Conservation (phyloP, 768 basidiomycete genomes). For the Russula virescens region DNA sequence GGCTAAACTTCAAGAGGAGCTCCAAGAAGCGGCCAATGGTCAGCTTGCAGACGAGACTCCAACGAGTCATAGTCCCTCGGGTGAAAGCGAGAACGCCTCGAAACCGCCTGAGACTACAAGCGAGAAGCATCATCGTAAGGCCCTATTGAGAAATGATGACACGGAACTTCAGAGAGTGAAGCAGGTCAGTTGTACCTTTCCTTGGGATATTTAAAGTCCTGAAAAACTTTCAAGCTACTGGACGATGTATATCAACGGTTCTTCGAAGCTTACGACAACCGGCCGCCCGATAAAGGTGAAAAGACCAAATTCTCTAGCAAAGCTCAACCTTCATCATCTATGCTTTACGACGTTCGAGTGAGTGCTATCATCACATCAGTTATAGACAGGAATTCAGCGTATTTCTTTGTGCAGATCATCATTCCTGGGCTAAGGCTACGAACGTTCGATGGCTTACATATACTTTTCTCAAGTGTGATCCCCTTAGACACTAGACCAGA, state of each 20-base stretch:
- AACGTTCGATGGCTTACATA: constrained; percentile 71
- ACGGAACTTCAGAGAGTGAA: constrained; percentile 72
- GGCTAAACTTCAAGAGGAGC: constrained; percentile 80
- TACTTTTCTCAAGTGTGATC: constrained; percentile 93
- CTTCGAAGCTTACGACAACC: constrained; percentile 59
- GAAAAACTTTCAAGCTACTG: constrained; percentile 52
- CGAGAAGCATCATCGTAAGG: constrained; percentile 54
- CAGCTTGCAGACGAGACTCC: neutral
- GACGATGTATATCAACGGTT: constrained; percentile 73
- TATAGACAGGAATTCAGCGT: neutral
- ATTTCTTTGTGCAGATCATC: constrained; percentile 51
- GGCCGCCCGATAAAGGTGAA: constrained; percentile 28
- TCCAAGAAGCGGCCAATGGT: constrained; percentile 43
- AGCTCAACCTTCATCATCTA: constrained; percentile 28
- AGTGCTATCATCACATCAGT: constrained; percentile 25
- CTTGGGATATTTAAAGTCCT: neutral
- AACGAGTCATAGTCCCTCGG: neutral
- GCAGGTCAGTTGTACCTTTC: constrained; percentile 43
- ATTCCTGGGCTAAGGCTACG: constrained; percentile 74
- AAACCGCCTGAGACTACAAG: constrained; percentile 26
- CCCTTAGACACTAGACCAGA: constrained; percentile 82
- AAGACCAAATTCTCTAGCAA: constrained; percentile 29
- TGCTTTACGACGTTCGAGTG: constrained; percentile 72
- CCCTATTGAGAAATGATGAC: constrained; percentile 85
- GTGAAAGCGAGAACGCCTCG: constrained; percentile 3